Conservation (phyloP, 108 stramenopile genomes). For the Chaetoceros muelleri region DNA sequence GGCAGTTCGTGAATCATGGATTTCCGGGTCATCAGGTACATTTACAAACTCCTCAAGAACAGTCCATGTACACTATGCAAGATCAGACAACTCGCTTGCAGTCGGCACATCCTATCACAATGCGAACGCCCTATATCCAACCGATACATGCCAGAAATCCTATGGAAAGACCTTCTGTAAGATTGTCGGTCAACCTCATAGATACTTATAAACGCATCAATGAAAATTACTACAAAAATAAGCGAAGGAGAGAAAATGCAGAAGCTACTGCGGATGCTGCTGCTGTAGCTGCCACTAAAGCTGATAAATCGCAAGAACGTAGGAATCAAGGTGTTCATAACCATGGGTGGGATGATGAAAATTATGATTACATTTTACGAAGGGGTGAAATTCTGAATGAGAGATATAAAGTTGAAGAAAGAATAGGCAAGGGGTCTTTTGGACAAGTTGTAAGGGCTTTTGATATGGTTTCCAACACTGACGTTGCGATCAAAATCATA, state of each 20-base stretch:
- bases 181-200: slow-evolving; percentile 81
- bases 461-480: slow-evolving; percentile 51
- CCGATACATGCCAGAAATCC: no score
- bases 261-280: slow-evolving; percentile 1
- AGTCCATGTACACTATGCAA: no score
- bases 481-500: slow-evolving; percentile 98
- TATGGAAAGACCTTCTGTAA: slow-evolving; percentile 70
- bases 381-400: slow-evolving; percentile 69
- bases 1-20: no score
- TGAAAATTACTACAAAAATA: slow-evolving; percentile 84
- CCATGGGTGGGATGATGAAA: slow-evolving; percentile 96
- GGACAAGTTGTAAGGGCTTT: slow-evolving; percentile 89
- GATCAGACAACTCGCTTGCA: no score
- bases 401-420: slow-evolving; percentile 84
- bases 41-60: no score
- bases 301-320: slow-evolving; percentile 1
- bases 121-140: no score
- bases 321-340: slow-evolving; percentile 47
- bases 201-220: slow-evolving; percentile 95
- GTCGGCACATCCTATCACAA: no score
- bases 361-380: slow-evolving; percentile 91
- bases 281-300: slow-evolving; percentile 2
- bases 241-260: slow-evolving; percentile 6
- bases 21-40: no score
- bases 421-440: slow-evolving; percentile 96